phyloP scores from a whole-genome alignment of 768 basidiomycete species.

The Postia placenta region DNA sequence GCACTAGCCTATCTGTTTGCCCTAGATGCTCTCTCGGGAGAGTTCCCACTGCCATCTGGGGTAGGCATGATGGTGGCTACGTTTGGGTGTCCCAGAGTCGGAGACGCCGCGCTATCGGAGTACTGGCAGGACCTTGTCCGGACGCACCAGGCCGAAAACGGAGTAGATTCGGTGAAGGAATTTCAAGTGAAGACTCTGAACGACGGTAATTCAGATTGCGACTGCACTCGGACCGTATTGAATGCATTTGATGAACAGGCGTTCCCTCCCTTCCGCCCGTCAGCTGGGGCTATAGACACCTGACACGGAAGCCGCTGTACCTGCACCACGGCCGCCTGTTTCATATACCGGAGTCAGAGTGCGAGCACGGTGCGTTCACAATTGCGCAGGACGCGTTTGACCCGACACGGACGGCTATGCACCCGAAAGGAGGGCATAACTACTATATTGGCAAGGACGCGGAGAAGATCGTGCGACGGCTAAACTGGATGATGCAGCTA shows the following conservation, averaged over 20 bases:
- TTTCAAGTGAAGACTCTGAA: constrained; percentile 50
- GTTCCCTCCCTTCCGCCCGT: constrained; percentile 52
- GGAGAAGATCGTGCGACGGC: constrained; percentile 37
- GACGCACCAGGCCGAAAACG: constrained; percentile 28
- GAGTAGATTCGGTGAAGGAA: constrained; percentile 34
- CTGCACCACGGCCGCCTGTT: constrained; percentile 42
- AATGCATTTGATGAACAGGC: constrained; percentile 30
- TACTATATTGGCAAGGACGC: constrained; percentile 55
- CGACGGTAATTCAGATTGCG: constrained; percentile 36
- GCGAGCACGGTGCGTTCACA: constrained; percentile 40
- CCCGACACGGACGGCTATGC: constrained; percentile 16
- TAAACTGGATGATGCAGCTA: constrained; percentile 37
- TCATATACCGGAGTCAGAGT: constrained; percentile 37
- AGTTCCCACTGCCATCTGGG: constrained; percentile 21
- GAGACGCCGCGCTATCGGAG: constrained; percentile 35
- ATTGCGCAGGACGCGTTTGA: constrained; percentile 17
- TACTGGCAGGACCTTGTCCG: constrained; percentile 36
- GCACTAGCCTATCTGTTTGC: constrained; percentile 45
- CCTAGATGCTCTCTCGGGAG: constrained; percentile 37
- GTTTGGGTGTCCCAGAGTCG: constrained; percentile 49
- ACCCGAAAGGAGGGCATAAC: constrained; percentile 55
- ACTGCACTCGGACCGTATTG: background rate
- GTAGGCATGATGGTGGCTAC: constrained; percentile 35
- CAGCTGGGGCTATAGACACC: constrained; percentile 47
- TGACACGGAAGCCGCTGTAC: constrained; percentile 42